phyloP scores from a whole-genome alignment of 2,329 filamentous ascomycete species.

The Meredithiella fracta region DNA sequence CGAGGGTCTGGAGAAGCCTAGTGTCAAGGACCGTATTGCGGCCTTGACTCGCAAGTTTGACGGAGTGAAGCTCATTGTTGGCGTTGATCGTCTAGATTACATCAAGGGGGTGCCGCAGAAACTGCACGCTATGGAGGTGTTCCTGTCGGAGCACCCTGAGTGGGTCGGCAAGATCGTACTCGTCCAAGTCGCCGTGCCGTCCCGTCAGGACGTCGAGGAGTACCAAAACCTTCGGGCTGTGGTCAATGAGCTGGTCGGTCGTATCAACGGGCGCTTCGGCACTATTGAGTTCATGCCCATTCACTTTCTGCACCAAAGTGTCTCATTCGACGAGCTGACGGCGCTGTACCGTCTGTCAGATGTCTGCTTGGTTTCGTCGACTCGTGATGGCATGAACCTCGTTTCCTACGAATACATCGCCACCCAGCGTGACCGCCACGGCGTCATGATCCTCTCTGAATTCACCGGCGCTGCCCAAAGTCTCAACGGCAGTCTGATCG shows the following conservation, averaged over 20 bases:
- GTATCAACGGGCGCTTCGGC: conserved; percentile 94
- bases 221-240: conserved; percentile 92
- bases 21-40: conserved; percentile 74
- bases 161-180: conserved; percentile 97
- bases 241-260: conserved; percentile 89
- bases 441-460: conserved; percentile 87
- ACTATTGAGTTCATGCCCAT: conserved; percentile 98
- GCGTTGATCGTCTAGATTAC: conserved; percentile 91
- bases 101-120: conserved; percentile 99
- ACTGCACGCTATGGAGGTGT: conserved; percentile 87
- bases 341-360: conserved; percentile 86
- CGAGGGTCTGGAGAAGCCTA: conserved; percentile 69
- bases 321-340: conserved; percentile 85
- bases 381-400: conserved; percentile 97
- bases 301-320: conserved; percentile 93
- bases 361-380: conserved; percentile 81
- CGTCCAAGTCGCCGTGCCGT: conserved; percentile 89
- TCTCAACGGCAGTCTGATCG: conserved; percentile 79
- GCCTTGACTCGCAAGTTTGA: conserved; percentile 80
- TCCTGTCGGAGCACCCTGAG: conserved; percentile 89
- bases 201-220: conserved; percentile 88
- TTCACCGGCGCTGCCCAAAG: conserved; percentile 93
- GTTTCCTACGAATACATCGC: conserved; percentile 98
- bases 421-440: conserved; percentile 75
- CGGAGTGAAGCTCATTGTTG: conserved; percentile 89